Evolutionary conservation across 1,284 basidiomycete species (phyloP).

Genomic region (Pyrrhoderma noxium): DNA sequence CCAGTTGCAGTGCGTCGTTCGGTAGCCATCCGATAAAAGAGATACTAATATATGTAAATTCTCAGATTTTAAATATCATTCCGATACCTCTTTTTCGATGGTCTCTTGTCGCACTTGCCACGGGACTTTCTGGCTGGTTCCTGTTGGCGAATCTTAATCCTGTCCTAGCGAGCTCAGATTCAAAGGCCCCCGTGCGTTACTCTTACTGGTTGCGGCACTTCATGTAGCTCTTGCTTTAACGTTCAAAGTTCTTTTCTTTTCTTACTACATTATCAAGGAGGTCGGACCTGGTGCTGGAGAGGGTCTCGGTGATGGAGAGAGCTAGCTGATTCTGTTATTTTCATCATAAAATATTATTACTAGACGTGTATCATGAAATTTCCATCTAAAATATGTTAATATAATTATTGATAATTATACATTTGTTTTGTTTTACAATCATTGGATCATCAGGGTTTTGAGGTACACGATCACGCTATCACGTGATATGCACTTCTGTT

Average conservation of each 20-base stretch:
- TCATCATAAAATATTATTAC: no score
- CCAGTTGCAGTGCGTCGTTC: conserved; percentile 55
- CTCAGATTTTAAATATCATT: conserved; percentile 74
- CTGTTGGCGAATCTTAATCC: conserved; percentile 82
- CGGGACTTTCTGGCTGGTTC: conserved; percentile 76
- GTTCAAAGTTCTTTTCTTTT: conserved; percentile 86
- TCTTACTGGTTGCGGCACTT: conserved; percentile 61
- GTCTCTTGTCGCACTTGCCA: conserved; percentile 67
- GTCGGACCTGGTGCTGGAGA: conserved; percentile 31
- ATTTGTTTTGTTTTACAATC: no score
- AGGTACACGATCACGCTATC: no score
- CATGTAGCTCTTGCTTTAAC: conserved; percentile 73
- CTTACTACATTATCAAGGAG: conserved; percentile 60
- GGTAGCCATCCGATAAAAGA: background rate
- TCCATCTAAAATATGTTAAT: no score
- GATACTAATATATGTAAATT: background rate
- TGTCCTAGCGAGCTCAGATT: conserved; percentile 76
- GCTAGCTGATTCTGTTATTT: no score
- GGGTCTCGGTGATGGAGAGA: no score
- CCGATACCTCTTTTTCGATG: conserved; percentile 75
- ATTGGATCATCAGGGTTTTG: no score
- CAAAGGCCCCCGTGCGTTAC: conserved; percentile 77
- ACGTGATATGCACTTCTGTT: no score
- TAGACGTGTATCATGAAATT: no score
- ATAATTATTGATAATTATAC: no score